Base-by-base conservation (phyloP, 768 basidiomycete species). In the Dendrothele bispora region DNA sequence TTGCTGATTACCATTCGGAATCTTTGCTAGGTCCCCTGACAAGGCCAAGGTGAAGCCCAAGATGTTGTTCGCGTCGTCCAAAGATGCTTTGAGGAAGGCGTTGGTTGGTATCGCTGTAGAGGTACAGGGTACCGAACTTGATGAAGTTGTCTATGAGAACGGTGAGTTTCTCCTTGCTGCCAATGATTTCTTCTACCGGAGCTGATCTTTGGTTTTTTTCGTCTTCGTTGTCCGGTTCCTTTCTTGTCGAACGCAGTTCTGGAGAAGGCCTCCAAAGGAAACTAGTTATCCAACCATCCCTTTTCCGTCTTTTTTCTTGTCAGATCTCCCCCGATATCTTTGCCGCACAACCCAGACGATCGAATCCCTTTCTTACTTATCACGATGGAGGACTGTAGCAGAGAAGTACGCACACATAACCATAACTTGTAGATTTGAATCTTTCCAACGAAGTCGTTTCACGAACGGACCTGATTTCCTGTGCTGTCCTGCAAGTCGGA, bases 31-130 rank as follows among this genome's bases (percentile, higher is more conserved):
- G 95, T 78, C 84, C 17, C 95, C 95, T 53, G 92, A 95, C 60
- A 69, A 65, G 35, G 84, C 92, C 34, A 88, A 81, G 70, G 78
- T 95, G 68, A 93, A 88, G 71, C 75, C 82, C 62, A 98, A 95
- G 84, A 98, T 98, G 94, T 58, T 97, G 57, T 88, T 81, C 69
- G 87, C 95, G 3, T 85, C 91, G 15, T 98, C 95, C 44, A 86
- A 82, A 62, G 88, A 92, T 22, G 85, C 85, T 4, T 69, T 99
- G 54, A 79, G 81, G 59, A 80, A 78, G 45, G 62, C 78, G 26
- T 78, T 98, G 24, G 80, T 79, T 21, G 95, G 94, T 46, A 77
- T 97, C 55, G 74, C 79, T 4, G 62, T 79, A 39, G 93, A 97
- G 64, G 76, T 98, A 46, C 95, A 98, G 66, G 94, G 82, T 48